A percentile compares a stretch with the other conserved stretches of the same genome.
Conservation (phyloP, 1,284 basidiomycete species). For the Cryptococcus wingfieldii region DNA sequence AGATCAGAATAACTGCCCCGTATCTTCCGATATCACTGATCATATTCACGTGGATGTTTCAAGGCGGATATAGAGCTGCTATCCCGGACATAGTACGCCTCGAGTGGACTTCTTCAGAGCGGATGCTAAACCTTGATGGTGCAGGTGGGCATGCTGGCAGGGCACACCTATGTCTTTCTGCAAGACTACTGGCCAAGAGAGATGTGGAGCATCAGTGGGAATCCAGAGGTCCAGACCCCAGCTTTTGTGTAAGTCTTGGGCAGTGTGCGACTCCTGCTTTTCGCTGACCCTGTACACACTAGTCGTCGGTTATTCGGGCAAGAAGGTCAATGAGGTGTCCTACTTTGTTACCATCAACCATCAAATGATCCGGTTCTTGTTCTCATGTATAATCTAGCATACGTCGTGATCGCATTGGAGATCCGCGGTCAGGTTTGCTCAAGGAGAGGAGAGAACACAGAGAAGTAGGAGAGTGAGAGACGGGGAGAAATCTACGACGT, state of each 20-base stretch:
- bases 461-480: too few relatives aligned
- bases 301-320: conserved; percentile 24
- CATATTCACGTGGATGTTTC: conserved; percentile 80
- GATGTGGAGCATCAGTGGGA: conserved; percentile 54
- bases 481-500: too few relatives aligned
- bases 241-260: conserved; percentile 62
- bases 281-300: not conserved
- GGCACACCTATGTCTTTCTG: conserved; percentile 88
- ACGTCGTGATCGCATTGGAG: too few relatives aligned
- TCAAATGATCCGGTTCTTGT: too few relatives aligned
- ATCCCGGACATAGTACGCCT: conserved; percentile 66
- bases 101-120: not conserved
- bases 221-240: conserved; percentile 67
- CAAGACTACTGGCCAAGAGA: conserved; percentile 93
- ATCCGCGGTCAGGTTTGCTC: too few relatives aligned
- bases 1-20: conserved; percentile 72
- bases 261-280: not conserved
- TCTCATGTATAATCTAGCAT: too few relatives aligned
- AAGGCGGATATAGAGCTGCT: conserved; percentile 78
- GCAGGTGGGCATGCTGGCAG: conserved; percentile 72
- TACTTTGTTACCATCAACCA: too few relatives aligned
- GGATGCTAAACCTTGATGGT: conserved; percentile 12
- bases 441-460: too few relatives aligned
- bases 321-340: not conserved
- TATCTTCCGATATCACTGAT: conserved; percentile 90